phyloP scores from a whole-genome alignment of 2,329 filamentous ascomycete genomes.

The Mollisiaceae sp. region DNA sequence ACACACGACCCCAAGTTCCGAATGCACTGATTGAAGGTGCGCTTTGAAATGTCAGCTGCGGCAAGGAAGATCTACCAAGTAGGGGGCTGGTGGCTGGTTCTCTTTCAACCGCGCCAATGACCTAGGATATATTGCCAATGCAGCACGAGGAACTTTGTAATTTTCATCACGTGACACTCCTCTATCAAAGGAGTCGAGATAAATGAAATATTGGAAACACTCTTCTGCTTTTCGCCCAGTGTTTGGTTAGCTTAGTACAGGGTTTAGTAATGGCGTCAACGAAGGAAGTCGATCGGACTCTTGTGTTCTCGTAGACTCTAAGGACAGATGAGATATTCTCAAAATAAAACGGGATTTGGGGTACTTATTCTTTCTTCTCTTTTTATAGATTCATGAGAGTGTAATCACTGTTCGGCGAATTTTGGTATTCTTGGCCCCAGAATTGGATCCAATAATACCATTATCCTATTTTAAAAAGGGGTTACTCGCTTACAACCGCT shows the following conservation, averaged over 20 bases:
- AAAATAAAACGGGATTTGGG: too few relatives aligned
- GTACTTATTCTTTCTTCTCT: too few relatives aligned
- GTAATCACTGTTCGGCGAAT: background rate
- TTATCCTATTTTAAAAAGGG: background rate
- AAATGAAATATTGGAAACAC: too few relatives aligned
- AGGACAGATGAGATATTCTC: too few relatives aligned
- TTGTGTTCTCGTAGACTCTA: too few relatives aligned
- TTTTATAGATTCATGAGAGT: background rate
- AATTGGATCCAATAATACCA: background rate
- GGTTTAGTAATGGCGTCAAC: too few relatives aligned
- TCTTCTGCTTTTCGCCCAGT: too few relatives aligned
- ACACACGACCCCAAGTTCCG: constrained; percentile 18
- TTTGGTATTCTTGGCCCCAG: background rate
- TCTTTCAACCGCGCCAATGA: constrained; percentile 16
- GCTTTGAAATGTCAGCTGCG: constrained; percentile 13
- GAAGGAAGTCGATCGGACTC: too few relatives aligned
- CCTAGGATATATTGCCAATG: constrained; percentile 13
- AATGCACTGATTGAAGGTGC: constrained; percentile 21
- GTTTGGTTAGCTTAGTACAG: too few relatives aligned
- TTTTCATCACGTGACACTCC: too few relatives aligned
- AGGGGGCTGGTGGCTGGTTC: constrained; percentile 25
- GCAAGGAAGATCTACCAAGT: constrained; percentile 23
- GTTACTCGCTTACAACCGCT: constrained; percentile 1
- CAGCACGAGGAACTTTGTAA: background rate
- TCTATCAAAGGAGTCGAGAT: too few relatives aligned